A percentile compares a stretch with the other conserved stretches of the same genome.
phyloP scores from a whole-genome alignment of 257 asterid species.

The Cordia subcordata region DNA sequence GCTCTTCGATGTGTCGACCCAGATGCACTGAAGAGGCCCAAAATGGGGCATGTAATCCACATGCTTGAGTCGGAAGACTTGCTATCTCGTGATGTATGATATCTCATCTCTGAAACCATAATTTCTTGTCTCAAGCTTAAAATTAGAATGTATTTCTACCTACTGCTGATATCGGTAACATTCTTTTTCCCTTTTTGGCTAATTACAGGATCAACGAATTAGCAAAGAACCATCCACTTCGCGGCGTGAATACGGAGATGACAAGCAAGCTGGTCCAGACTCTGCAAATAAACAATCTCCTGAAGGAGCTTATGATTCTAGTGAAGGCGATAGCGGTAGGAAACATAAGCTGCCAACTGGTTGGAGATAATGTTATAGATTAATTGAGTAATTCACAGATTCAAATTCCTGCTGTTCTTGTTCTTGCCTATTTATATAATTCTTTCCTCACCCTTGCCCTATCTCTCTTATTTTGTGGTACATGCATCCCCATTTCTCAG shows the following conservation, averaged over 20 bases:
- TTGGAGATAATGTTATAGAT: slow-evolving; percentile 30
- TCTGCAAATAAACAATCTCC: slow-evolving; percentile 26
- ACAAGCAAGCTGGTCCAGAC: slow-evolving; percentile 28
- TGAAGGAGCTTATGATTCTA: slow-evolving; percentile 39
- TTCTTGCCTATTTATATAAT: slow-evolving; percentile 8
- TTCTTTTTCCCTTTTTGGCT: slow-evolving; percentile 5
- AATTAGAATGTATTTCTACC: not conserved
- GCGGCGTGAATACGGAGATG: slow-evolving; percentile 32
- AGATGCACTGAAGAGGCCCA: slow-evolving; percentile 92
- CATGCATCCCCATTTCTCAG: too few relatives aligned
- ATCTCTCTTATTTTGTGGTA: too few relatives aligned
- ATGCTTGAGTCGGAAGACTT: slow-evolving; percentile 91
- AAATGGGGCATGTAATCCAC: slow-evolving; percentile 88
- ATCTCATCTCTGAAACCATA: not conserved
- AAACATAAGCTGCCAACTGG: slow-evolving; percentile 32
- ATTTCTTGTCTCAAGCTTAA: slow-evolving; percentile 3
- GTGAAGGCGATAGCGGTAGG: slow-evolving; percentile 45
- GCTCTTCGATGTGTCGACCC: slow-evolving; percentile 98
- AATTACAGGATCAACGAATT: slow-evolving; percentile 50
- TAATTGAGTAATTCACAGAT: slow-evolving; percentile 15
- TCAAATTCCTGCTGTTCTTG: slow-evolving; percentile 15
- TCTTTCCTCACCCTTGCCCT: not conserved
- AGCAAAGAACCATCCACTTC: slow-evolving; percentile 44
- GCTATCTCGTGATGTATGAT: slow-evolving; percentile 60
- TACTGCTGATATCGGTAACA: slow-evolving; percentile 10